Evolutionary conservation across 495 filamentous ascomycete genomes (phyloP).

Genomic region (Pseudoneurospora amorphoporcata): DNA sequence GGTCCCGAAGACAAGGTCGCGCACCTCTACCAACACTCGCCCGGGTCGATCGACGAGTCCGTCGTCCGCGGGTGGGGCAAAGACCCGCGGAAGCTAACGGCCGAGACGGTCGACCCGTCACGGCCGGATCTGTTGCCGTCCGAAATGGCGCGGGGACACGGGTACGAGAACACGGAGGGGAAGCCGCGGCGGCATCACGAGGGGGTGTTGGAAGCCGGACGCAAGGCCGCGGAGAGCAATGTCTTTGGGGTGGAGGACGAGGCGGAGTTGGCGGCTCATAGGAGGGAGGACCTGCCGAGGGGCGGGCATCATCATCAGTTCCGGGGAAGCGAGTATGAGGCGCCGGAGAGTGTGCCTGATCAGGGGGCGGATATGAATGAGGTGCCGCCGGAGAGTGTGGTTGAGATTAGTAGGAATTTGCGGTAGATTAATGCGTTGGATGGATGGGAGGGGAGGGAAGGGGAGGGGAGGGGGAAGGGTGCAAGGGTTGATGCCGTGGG

Average conservation of each 20-base stretch:
- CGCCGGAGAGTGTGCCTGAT: background rate
- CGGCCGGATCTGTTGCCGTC: conserved; percentile 6
- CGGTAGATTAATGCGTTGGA: background rate
- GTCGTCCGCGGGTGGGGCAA: conserved; percentile 5
- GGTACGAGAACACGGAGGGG: background rate
- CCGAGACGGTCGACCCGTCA: background rate
- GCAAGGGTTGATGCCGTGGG: too few relatives aligned
- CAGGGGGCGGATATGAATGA: background rate
- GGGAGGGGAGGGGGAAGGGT: too few relatives aligned
- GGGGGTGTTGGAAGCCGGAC: conserved; percentile 4
- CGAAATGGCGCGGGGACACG: conserved; percentile 1
- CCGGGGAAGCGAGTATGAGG: background rate
- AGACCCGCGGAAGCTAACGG: conserved; percentile 1
- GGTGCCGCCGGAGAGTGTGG: conserved; percentile 1
- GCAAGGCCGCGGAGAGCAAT: conserved; percentile 6
- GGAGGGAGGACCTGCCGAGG: background rate
- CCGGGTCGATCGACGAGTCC: conserved; percentile 14
- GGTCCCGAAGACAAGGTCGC: conserved; percentile 25
- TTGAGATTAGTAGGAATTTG: background rate
- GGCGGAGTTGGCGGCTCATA: background rate
- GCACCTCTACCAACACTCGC: conserved; percentile 18
- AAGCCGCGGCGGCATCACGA: conserved; percentile 1
- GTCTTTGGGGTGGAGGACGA: background rate
- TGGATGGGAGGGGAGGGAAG: too few relatives aligned
- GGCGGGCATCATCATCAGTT: background rate